A percentile compares a stretch with the other conserved stretches of the same genome.
These are phyloP conservation scores for Rhizomucor miehei DNA, from an alignment of 371 early-diverging fungal species.

Conservation along the genomic window DNA sequence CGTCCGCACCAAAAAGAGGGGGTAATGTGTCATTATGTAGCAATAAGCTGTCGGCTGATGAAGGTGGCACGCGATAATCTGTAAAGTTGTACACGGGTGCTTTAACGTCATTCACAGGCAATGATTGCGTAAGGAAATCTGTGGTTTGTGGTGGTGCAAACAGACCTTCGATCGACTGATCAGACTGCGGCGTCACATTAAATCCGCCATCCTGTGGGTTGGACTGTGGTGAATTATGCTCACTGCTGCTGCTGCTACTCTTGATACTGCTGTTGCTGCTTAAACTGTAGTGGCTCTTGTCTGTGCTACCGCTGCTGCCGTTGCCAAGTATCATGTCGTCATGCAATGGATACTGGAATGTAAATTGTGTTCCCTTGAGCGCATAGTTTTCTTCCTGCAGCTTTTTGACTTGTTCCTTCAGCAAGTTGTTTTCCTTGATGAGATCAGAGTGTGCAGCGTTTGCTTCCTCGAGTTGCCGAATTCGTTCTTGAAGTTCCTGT, in stretches of 20 bases:
- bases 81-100: not conserved
- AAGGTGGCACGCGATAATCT: conserved; percentile 17
- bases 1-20: conserved; percentile 20
- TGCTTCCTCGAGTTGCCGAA: conserved; percentile 58
- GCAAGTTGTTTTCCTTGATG: conserved; percentile 26
- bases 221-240: conserved; percentile 6
- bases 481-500: conserved; percentile 57
- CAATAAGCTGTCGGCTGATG: conserved; percentile 16
- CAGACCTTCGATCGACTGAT: too few relatives aligned
- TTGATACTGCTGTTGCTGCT: conserved; percentile 6
- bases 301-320: not conserved
- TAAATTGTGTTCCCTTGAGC: conserved; percentile 40
- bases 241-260: conserved; percentile 2
- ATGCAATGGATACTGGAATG: conserved; percentile 35
- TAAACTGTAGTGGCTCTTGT: not conserved
- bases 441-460: conserved; percentile 11
- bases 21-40: conserved; percentile 17
- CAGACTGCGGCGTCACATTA: too few relatives aligned
- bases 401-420: conserved; percentile 28
- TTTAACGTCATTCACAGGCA: conserved; percentile 1
- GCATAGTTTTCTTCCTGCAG: conserved; percentile 43
- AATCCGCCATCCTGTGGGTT: not conserved
- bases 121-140: too few relatives aligned
- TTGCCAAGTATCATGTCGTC: not conserved
- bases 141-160: too few relatives aligned